Evolutionary conservation across 768 basidiomycete genomes (phyloP).

Genomic region (Strobilomyces dryophilus): DNA sequence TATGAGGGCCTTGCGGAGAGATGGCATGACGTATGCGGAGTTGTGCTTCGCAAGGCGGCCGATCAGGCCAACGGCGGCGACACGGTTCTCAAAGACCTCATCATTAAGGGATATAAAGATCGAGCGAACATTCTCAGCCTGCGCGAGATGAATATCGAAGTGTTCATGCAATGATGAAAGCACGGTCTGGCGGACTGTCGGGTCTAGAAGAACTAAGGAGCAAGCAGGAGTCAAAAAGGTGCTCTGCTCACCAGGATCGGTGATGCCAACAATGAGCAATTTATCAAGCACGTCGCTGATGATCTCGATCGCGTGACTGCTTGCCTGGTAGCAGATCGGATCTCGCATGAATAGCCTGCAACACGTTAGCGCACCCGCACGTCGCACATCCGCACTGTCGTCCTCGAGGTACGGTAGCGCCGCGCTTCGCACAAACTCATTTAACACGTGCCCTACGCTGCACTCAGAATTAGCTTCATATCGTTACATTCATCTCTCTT

Average conservation of each 20-base stretch:
- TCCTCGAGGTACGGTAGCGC: constrained; percentile 93
- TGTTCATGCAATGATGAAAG: constrained; percentile 83
- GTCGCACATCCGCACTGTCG: constrained; percentile 81
- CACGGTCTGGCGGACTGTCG: constrained; percentile 81
- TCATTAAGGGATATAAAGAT: constrained; percentile 97
- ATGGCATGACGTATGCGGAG: constrained; percentile 98
- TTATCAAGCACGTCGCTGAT: constrained; percentile 99
- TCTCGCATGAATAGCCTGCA: constrained; percentile 90
- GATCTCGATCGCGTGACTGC: constrained; percentile 93
- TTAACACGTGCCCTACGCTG: constrained; percentile 75
- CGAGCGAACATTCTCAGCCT: constrained; percentile 95
- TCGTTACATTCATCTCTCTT: constrained; percentile 13
- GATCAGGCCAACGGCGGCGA: constrained; percentile 86
- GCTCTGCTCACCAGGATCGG: constrained; percentile 74
- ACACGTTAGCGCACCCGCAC: constrained; percentile 88
- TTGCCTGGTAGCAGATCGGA: constrained; percentile 94
- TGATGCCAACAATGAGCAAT: constrained; percentile 89
- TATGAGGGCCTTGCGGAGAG: constrained; percentile 89
- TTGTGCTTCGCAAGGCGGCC: constrained; percentile 93
- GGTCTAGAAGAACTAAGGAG: constrained; percentile 39
- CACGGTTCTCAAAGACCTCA: constrained; percentile 90
- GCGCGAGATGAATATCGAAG: constrained; percentile 95
- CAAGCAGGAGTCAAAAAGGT: background rate
- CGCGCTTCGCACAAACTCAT: constrained; percentile 91
- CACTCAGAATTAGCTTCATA: constrained; percentile 11